Percentiles rank a stretch among this genome's conserved stretches.
phyloP scores from a whole-genome alignment of 2,329 filamentous ascomycete species.

The Cercospora berteroae region DNA sequence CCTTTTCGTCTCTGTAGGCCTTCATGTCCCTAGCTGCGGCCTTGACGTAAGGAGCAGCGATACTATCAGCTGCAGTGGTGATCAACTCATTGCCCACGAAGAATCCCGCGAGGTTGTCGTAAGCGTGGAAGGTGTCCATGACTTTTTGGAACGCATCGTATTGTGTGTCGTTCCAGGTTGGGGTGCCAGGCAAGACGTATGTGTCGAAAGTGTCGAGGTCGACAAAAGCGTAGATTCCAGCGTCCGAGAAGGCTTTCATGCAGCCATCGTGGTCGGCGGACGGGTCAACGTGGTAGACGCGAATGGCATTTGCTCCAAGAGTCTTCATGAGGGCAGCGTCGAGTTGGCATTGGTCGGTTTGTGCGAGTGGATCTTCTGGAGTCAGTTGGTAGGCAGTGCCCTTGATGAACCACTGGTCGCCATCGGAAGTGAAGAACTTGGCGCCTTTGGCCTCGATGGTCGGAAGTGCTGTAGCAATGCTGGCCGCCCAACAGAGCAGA shows the following conservation, averaged over 20 bases:
- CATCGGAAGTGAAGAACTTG: constrained; percentile 82
- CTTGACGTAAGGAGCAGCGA: constrained; percentile 68
- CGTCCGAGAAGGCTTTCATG: constrained; percentile 76
- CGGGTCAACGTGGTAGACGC: constrained; percentile 83
- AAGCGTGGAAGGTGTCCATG: constrained; percentile 73
- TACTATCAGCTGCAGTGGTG: constrained; percentile 55
- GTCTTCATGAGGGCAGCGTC: constrained; percentile 77
- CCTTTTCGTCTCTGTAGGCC: constrained; percentile 70
- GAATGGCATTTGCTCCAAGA: constrained; percentile 78
- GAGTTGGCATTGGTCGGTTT: constrained; percentile 71
- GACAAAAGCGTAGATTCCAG: constrained; percentile 79
- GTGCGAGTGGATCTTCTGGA: constrained; percentile 71
- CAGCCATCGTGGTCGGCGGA: constrained; percentile 69
- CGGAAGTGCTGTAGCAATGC: constrained; percentile 49
- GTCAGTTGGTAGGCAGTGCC: constrained; percentile 48
- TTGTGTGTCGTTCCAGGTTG: constrained; percentile 72
- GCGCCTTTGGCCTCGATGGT: constrained; percentile 65
- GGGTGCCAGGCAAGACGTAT: constrained; percentile 55
- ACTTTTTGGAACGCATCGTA: constrained; percentile 66
- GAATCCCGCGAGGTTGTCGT: constrained; percentile 77
- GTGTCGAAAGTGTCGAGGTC: constrained; percentile 76
- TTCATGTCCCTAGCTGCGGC: constrained; percentile 78
- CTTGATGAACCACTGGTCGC: constrained; percentile 80
- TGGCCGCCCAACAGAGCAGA: background rate
- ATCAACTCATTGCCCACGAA: constrained; percentile 88